phyloP scores from a whole-genome alignment of 257 asterid genomes.

The Jacaranda copaia region DNA sequence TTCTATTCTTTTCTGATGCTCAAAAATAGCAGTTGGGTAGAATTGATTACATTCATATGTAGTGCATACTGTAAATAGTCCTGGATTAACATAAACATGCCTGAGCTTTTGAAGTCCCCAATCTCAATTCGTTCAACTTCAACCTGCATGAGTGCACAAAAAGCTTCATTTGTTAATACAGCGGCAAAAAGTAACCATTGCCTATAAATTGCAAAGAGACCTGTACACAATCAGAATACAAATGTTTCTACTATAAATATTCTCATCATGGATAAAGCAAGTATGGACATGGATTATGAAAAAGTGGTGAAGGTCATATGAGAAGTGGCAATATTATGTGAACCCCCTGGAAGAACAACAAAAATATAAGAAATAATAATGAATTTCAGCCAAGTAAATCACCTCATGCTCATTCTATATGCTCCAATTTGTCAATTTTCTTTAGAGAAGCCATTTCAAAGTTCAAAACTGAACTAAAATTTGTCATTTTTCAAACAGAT shows the following conservation, averaged over 20 bases:
- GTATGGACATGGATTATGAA: not conserved
- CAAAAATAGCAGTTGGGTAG: not conserved
- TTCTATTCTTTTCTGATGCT: no score
- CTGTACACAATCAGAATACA: slow-evolving; percentile 23
- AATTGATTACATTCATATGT: slow-evolving; percentile 13
- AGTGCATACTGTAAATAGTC: slow-evolving; percentile 27
- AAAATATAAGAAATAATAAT: not conserved
- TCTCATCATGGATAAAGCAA: slow-evolving; percentile 22
- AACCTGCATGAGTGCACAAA: slow-evolving; percentile 57
- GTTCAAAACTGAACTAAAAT: not conserved
- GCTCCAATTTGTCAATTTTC: not conserved
- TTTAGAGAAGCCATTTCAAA: slow-evolving; percentile 23
- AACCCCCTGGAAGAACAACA: slow-evolving; percentile 7
- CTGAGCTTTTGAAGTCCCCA: slow-evolving; percentile 77
- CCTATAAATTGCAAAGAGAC: not conserved
- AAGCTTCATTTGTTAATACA: slow-evolving; percentile 19
- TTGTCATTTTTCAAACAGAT: slow-evolving; percentile 6
- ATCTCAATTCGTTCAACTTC: slow-evolving; percentile 91
- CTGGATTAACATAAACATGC: slow-evolving; percentile 48
- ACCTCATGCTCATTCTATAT: not conserved
- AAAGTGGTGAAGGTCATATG: not conserved
- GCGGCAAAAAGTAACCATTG: slow-evolving; percentile 18
- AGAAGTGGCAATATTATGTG: not conserved
- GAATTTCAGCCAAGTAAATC: slow-evolving; percentile 5
- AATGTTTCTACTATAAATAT: slow-evolving; percentile 1